These are phyloP conservation scores for Amanita inopinata DNA, from an alignment of 768 basidiomycete species.

Conservation along the genomic window DNA sequence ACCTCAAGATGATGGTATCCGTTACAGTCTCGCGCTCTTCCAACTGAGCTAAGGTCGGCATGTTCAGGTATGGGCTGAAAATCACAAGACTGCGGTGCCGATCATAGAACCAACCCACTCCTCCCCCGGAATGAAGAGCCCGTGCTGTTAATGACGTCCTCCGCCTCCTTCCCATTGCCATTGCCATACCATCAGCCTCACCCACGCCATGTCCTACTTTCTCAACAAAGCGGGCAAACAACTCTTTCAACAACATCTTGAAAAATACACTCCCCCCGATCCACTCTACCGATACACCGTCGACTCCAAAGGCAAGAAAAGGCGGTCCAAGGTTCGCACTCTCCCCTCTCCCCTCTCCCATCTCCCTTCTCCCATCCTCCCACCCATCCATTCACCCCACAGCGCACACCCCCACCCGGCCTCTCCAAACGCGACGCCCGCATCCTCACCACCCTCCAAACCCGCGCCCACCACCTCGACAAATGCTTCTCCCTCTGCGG, in stretches of 20 bases:
- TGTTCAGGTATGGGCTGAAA: no score
- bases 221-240: slow-evolving; percentile 41
- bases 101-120: no score
- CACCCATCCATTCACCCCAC: neutral
- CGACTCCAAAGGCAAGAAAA: slow-evolving; percentile 45
- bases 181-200: neutral
- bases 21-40: slow-evolving; percentile 44
- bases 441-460: slow-evolving; percentile 65
- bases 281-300: slow-evolving; percentile 63
- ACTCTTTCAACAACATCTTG: slow-evolving; percentile 55
- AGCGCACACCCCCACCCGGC: slow-evolving; percentile 69
- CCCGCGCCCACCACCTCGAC: slow-evolving; percentile 78
- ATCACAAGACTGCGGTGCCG: no score
- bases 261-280: slow-evolving; percentile 61
- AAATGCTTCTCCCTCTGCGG: slow-evolving; percentile 78
- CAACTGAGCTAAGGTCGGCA: slow-evolving; percentile 44
- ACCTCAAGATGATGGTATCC: slow-evolving; percentile 35
- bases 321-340: slow-evolving; percentile 48
- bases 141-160: no score
- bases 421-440: slow-evolving; percentile 67
- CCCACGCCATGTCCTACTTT: slow-evolving; percentile 19
- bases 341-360: neutral
- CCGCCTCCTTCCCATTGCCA: neutral
- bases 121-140: no score
- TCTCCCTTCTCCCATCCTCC: neutral